Conservation (phyloP, 2,329 filamentous ascomycete genomes). For the Fusarium papillatum region DNA sequence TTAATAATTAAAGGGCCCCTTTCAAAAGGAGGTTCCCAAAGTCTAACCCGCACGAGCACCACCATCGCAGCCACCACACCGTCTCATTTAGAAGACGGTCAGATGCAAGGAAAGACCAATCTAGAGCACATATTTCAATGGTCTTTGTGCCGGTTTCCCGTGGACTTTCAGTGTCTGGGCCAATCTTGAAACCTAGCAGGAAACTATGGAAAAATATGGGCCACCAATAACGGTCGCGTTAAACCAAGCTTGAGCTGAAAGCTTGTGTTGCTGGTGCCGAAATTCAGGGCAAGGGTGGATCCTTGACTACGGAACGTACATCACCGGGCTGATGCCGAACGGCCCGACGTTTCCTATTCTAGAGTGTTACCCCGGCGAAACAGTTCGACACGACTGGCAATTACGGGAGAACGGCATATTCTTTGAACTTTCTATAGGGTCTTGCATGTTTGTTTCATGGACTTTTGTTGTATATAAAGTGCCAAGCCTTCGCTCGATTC, state of each 20-base stretch:
- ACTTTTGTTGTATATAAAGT: background rate
- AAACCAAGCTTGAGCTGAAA: background rate
- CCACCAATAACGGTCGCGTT: slow-evolving; percentile 27
- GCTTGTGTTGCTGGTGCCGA: background rate
- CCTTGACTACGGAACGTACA: background rate
- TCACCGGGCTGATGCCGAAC: slow-evolving; percentile 6
- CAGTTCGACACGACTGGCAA: slow-evolving; percentile 2
- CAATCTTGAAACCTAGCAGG: slow-evolving; percentile 28
- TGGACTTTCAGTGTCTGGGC: background rate
- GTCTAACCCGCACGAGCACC: background rate
- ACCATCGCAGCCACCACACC: background rate
- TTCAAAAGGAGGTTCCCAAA: background rate
- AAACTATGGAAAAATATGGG: slow-evolving; percentile 14
- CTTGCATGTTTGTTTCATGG: background rate
- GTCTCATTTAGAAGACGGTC: background rate
- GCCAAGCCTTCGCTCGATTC: background rate
- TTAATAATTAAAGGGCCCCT: background rate
- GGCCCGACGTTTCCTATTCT: slow-evolving; percentile 19
- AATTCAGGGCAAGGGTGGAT: slow-evolving; percentile 21
- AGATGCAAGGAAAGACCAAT: background rate
- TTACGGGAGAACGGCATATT: slow-evolving; percentile 25
- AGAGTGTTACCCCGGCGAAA: background rate
- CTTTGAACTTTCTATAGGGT: background rate
- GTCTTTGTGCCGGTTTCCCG: slow-evolving; percentile 24
- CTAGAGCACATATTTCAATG: background rate